A percentile compares a stretch with the other conserved stretches of the same genome.
Evolutionary conservation across 768 basidiomycete species (phyloP).

Genomic region (Mycena capillaripes): DNA sequence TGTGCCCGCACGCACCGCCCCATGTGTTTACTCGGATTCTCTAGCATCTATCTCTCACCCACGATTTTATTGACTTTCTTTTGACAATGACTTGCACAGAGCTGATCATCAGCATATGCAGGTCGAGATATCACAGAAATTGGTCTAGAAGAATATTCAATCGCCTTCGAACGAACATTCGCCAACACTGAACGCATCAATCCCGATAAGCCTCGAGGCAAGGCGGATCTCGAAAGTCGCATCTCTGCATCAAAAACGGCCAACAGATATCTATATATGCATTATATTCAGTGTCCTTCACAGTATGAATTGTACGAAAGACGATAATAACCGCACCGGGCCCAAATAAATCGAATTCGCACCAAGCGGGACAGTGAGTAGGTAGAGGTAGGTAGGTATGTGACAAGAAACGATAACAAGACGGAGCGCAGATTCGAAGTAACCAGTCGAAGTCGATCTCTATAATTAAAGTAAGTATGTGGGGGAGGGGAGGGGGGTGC

Average conservation of each 20-base stretch:
- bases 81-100: background rate
- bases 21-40: background rate
- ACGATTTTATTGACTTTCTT: background rate
- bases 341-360: slow-evolving; percentile 23
- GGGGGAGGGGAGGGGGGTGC: background rate
- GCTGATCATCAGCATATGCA: slow-evolving; percentile 16
- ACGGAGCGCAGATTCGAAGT: slow-evolving; percentile 14
- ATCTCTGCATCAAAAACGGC: background rate
- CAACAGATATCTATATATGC: slow-evolving; percentile 9
- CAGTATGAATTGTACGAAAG: background rate
- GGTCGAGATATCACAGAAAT: too few species aligned
- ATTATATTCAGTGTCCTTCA: slow-evolving; percentile 23
- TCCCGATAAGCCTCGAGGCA: slow-evolving; percentile 7
- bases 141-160: too few species aligned
- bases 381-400: slow-evolving; percentile 1
- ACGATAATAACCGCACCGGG: slow-evolving; percentile 25
- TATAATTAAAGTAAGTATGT: slow-evolving; percentile 21
- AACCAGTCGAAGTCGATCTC: slow-evolving; percentile 32
- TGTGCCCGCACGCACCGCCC: background rate
- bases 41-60: background rate
- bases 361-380: slow-evolving; percentile 5
- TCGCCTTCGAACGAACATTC: too few species aligned
- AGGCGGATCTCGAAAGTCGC: background rate
- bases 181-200: too few species aligned
- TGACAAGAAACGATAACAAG: slow-evolving; percentile 24